Percentiles rank a stretch among this genome's conserved stretches.
These are phyloP conservation scores for Pythium brassicae DNA, from an alignment of 352 stramenopile species.

Conservation along the genomic window DNA sequence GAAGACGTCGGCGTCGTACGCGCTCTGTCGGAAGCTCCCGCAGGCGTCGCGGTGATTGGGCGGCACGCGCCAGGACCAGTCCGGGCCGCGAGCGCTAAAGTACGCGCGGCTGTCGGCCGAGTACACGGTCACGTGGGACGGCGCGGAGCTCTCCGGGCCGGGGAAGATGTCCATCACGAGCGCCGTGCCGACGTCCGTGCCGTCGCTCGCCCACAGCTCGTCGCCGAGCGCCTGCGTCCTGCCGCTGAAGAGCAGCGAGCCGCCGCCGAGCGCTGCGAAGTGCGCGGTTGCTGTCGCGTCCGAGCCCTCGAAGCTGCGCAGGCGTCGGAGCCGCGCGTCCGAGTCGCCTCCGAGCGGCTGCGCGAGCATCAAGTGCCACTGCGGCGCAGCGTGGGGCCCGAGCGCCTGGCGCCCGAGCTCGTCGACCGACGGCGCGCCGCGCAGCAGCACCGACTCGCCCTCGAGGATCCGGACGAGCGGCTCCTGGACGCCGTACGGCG, in stretches of 20 bases:
- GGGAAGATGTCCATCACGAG: slow-evolving; percentile 66
- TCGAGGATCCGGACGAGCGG: slow-evolving; percentile 39
- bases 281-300: slow-evolving; percentile 15
- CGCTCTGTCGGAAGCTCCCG: slow-evolving; percentile 57
- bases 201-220: slow-evolving; percentile 84
- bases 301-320: slow-evolving; percentile 15
- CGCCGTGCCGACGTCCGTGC: slow-evolving; percentile 47
- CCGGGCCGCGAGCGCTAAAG: slow-evolving; percentile 69
- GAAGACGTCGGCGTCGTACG: slow-evolving; percentile 44
- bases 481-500: slow-evolving; percentile 29
- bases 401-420: slow-evolving; percentile 3
- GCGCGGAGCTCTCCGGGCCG: slow-evolving; percentile 23
- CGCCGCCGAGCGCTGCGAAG: slow-evolving; percentile 12
- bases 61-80: slow-evolving; percentile 57
- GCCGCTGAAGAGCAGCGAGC: slow-evolving; percentile 31
- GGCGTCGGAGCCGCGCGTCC: slow-evolving; percentile 12
- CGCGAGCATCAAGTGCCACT: slow-evolving; percentile 27
- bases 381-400: too few species aligned
- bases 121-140: slow-evolving; percentile 37
- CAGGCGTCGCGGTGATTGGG: slow-evolving; percentile 53
- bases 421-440: slow-evolving; percentile 23
- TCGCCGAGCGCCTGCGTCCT: slow-evolving; percentile 12
- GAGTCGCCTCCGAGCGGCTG: slow-evolving; percentile 21
- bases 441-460: slow-evolving; percentile 29
- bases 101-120: slow-evolving; percentile 68